Evolutionary conservation across 2,329 filamentous ascomycete genomes (phyloP).

Genomic region (Cladosporium colombiae): DNA sequence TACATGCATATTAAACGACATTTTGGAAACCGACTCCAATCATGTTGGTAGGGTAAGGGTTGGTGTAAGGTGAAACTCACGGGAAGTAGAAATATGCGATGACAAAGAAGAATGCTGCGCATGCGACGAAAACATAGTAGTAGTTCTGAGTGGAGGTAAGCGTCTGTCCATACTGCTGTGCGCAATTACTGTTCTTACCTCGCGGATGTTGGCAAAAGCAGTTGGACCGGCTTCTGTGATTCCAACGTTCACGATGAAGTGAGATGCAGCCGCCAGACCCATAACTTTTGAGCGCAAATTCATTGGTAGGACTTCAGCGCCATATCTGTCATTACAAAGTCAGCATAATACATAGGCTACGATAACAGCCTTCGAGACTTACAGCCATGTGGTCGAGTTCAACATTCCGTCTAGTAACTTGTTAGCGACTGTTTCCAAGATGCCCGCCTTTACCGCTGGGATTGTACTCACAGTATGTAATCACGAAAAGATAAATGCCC

Average conservation of each 20-base stretch:
- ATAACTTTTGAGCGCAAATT: constrained; percentile 57
- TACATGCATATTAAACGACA: too few relatives aligned
- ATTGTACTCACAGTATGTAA: constrained; percentile 52
- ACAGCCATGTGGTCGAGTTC: constrained; percentile 31
- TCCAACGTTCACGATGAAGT: constrained; percentile 54
- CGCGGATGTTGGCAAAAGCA: constrained; percentile 56
- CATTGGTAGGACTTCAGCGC: constrained; percentile 57
- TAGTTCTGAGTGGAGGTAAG: constrained; percentile 51
- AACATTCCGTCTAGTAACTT: constrained; percentile 28
- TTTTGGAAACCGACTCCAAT: background rate
- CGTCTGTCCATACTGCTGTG: background rate
- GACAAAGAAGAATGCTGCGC: constrained; percentile 53
- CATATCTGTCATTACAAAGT: constrained; percentile 39
- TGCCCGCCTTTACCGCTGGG: background rate
- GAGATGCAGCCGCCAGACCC: constrained; percentile 55
- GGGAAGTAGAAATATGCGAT: constrained; percentile 59
- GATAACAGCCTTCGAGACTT: background rate
- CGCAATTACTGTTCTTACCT: background rate
- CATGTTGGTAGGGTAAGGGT: constrained; percentile 10
- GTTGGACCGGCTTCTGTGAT: constrained; percentile 48
- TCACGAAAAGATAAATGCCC: constrained; percentile 61
- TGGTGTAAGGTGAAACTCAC: constrained; percentile 32
- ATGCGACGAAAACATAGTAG: constrained; percentile 61
- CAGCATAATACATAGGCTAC: constrained; percentile 29
- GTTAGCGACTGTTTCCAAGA: background rate